A percentile compares a stretch with the other conserved stretches of the same genome.
These are phyloP conservation scores for Pichia deserticola DNA, from an alignment of 805 yeast species.

Conservation along the genomic window DNA sequence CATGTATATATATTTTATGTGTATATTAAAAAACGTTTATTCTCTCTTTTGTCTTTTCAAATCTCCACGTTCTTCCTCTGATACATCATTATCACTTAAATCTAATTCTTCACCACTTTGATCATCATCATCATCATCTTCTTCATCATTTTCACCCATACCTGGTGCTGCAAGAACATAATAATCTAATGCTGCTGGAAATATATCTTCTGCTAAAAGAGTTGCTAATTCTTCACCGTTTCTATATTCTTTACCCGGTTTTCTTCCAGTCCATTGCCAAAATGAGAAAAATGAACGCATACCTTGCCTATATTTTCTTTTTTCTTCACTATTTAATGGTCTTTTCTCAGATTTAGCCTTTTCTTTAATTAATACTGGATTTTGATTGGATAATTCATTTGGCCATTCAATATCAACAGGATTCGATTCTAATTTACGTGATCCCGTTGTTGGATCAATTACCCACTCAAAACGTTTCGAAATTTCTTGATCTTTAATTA, in stretches of 20 bases:
- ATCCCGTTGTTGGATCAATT: constrained; percentile 41
- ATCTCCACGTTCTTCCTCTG: constrained; percentile 19
- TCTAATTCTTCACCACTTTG: constrained; percentile 12
- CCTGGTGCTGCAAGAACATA: constrained; percentile 70
- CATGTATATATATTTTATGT: not conserved
- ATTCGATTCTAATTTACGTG: constrained; percentile 47
- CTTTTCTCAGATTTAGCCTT: constrained; percentile 20
- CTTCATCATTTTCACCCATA: constrained; percentile 42
- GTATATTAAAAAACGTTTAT: not conserved
- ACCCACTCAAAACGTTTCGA: constrained; percentile 49
- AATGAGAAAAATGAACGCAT: constrained; percentile 84
- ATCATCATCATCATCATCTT: constrained; percentile 36
- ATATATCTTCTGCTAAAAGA: constrained; percentile 68
- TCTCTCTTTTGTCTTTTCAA: constrained; percentile 10
- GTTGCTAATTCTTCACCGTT: constrained; percentile 74
- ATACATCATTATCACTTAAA: constrained; percentile 24
- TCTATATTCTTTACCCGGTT: constrained; percentile 71
- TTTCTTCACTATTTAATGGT: constrained; percentile 42
- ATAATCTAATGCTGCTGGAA: constrained; percentile 77
- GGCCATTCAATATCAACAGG: constrained; percentile 67
- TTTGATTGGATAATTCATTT: constrained; percentile 42
- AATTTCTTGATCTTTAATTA: constrained; percentile 50
- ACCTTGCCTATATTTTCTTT: constrained; percentile 56
- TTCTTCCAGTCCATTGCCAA: constrained; percentile 77
- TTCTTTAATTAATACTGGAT: constrained; percentile 45